Conservation (phyloP, 306 rosid genomes). For the Sophora flavescens region DNA sequence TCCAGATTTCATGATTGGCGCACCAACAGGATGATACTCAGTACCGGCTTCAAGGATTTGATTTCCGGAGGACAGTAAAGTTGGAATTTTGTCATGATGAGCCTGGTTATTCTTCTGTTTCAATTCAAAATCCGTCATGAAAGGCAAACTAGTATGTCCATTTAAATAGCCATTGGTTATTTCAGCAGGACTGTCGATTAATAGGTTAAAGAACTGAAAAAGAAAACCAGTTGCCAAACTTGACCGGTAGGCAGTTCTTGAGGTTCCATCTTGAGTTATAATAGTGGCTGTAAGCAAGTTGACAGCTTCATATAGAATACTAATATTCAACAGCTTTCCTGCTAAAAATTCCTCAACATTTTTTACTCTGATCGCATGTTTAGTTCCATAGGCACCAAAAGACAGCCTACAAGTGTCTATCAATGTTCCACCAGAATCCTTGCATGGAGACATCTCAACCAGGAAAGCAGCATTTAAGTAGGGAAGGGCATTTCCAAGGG, state of each 20-base stretch:
- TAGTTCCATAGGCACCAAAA: slow-evolving; percentile 81
- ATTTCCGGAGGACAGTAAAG: slow-evolving; percentile 66
- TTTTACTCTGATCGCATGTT: slow-evolving; percentile 81
- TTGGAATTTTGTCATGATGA: slow-evolving; percentile 36
- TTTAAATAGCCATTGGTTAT: slow-evolving; percentile 40
- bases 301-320: slow-evolving; percentile 64
- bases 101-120: slow-evolving; percentile 38
- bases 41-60: slow-evolving; percentile 59
- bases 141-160: slow-evolving; percentile 17
- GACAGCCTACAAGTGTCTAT: slow-evolving; percentile 65
- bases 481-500: slow-evolving; percentile 85
- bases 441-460: slow-evolving; percentile 63
- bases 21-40: slow-evolving; percentile 73
- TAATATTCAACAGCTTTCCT: slow-evolving; percentile 61
- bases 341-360: slow-evolving; percentile 62
- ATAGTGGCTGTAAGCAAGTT: slow-evolving; percentile 57
- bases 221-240: slow-evolving; percentile 88
- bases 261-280: slow-evolving; percentile 63
- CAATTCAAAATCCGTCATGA: slow-evolving; percentile 21
- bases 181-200: slow-evolving; percentile 49
- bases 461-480: slow-evolving; percentile 86
- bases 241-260: slow-evolving; percentile 62
- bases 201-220: slow-evolving; percentile 72
- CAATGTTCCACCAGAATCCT: slow-evolving; percentile 51
- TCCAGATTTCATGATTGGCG: slow-evolving; percentile 70